Evolutionary conservation across 495 filamentous ascomycete genomes (phyloP), one percentile per base, ranked within the genome.

Genomic region (Talaromyces thailandensis): DNA sequence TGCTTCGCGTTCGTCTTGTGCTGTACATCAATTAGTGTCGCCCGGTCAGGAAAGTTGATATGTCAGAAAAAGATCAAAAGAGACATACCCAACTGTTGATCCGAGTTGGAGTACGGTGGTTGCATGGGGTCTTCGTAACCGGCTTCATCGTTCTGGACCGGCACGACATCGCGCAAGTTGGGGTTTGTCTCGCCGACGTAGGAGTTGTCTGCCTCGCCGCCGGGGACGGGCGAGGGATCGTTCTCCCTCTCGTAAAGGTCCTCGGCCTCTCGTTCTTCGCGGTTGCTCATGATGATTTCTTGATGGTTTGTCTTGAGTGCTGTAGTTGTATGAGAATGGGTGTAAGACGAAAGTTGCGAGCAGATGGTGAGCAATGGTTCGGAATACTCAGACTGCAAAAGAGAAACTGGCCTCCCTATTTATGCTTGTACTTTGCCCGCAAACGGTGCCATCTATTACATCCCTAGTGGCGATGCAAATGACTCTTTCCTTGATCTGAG

Each of bases 171-270:
- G 1, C 25, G 23, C 7, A 60, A 9, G 37, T 63, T 53, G 9
- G 40, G 31, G 23, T 57, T 43, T 21, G 66, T 63, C 48, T 70
- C 66, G 31, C 62, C 26, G 16, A 62, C 59, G 59, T 71, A 71
- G 0, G 64, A 61, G 50, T 64, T 56, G 53, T 72, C 72, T 11
- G 43, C 14, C 62, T 58, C 18, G 59, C 11, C 14, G 64, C 65
- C 4, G 12, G 67, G 60, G 12, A 72, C 62, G 14, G 69, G 70
- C 1, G 67, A 66, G 12, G 56, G 0, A 58, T 74, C 72, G 48
- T 68, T 72, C 43, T 69, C 61, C 11, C 31, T 56, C 62, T 74
- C 70, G 64, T 71, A 72, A 48, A 1, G 1, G 58, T 72, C 72
- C 50, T 74, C 72, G 26, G 65, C 70, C 56, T 67, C 62, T 65